Conservation (phyloP, 1,284 basidiomycete species). For the Irpex sp. region DNA sequence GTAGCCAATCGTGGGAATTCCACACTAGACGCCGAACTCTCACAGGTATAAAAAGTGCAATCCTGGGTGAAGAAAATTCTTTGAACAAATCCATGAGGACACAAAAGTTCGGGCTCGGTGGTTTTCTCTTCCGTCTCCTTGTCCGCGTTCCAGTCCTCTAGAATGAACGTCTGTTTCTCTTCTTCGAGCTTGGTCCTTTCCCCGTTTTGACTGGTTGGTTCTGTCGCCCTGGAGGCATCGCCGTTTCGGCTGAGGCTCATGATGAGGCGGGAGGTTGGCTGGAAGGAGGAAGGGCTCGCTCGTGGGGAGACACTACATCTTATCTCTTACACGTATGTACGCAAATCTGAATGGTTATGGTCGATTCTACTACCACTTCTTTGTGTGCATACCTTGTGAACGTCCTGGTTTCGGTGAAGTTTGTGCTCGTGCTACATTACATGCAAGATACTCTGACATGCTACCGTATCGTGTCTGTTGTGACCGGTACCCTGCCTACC, state of each 20-base stretch:
- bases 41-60: conserved; percentile 11
- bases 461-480: not conserved
- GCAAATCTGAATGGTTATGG: not conserved
- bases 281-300: conserved; percentile 14
- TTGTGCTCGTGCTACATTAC: too few relatives aligned
- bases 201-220: conserved; percentile 39
- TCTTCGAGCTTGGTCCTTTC: conserved; percentile 21
- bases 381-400: too few relatives aligned
- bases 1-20: not conserved
- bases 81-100: conserved; percentile 72
- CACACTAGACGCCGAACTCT: not conserved
- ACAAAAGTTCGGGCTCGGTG: conserved; percentile 83
- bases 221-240: conserved; percentile 51
- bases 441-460: not conserved
- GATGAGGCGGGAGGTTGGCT: conserved; percentile 23
- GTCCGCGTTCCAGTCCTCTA: conserved; percentile 90
- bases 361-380: too few relatives aligned
- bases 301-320: conserved; percentile 21
- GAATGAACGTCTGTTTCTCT: conserved; percentile 41
- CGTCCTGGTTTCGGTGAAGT: too few relatives aligned
- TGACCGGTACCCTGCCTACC: conserved; percentile 21
- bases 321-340: not conserved
- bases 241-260: conserved; percentile 41
- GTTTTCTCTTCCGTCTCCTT: conserved; percentile 72
- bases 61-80: conserved; percentile 17